phyloP scores from a whole-genome alignment of 2,329 filamentous ascomycete genomes.

The Diatrype stigma region DNA sequence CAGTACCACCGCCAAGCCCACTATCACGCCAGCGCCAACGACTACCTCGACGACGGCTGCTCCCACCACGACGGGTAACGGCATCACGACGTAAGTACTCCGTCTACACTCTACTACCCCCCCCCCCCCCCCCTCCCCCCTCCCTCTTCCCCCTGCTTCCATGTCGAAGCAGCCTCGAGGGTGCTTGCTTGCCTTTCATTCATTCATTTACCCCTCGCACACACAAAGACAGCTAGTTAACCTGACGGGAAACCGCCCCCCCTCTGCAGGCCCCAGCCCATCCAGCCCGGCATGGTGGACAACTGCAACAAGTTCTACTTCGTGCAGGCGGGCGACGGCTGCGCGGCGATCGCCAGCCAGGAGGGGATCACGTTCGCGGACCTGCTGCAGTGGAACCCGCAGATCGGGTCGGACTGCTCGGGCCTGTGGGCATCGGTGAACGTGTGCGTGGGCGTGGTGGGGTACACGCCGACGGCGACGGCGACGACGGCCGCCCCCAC shows the following conservation, averaged over 20 bases:
- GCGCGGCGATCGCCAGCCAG: not conserved
- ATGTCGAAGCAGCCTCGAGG: too few relatives aligned
- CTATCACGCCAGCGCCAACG: not conserved
- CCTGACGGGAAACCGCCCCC: too few relatives aligned
- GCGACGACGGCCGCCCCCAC: not conserved
- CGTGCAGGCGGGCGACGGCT: not conserved
- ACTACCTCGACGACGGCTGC: not conserved
- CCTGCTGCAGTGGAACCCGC: not conserved
- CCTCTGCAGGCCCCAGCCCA: not conserved
- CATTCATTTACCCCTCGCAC: too few relatives aligned
- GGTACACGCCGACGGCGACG: not conserved
- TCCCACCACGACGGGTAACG: not conserved
- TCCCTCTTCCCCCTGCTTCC: too few relatives aligned
- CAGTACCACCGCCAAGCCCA: not conserved
- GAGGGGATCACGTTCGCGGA: not conserved
- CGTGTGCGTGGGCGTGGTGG: not conserved
- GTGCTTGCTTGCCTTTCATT: too few relatives aligned
- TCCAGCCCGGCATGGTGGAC: not conserved
- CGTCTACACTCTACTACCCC: not conserved
- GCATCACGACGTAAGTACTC: not conserved
- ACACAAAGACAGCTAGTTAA: too few relatives aligned
- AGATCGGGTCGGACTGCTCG: not conserved
- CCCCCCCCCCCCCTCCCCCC: not conserved
- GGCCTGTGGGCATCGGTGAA: slow-evolving; percentile 1
- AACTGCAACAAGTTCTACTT: slow-evolving; percentile 1